Evolutionary conservation across 1,284 basidiomycete genomes (phyloP), one percentile per base, ranked within the genome.

Genomic region (Apiotrichum gracile): DNA sequence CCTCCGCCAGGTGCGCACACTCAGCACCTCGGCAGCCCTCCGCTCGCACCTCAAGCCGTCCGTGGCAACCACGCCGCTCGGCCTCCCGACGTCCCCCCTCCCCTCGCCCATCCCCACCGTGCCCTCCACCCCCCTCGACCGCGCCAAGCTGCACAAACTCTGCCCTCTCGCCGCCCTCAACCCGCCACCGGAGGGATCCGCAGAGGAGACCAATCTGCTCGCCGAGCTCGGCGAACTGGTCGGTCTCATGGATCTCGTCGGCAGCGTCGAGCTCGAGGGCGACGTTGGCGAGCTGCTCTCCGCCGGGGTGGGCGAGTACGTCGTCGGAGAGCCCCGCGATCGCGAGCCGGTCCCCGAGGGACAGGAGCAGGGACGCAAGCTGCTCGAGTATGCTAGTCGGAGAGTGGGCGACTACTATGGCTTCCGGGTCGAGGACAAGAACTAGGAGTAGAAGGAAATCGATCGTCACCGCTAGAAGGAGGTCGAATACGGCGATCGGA

Each of bases 231-330:
- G 54, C 41, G 54, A 61, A 31, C 60, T 61, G 27, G 46, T 61
- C 21, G 54, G 57, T 5, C 54, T 61, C n/a, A 61, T 61, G 60
- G 60, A 61, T n/a, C 49, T 58, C 29, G 60, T 61, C 12, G 33
- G 27, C 41, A 38, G 33, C 5, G 60, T 61, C 10, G 33, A 56
- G 43, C 40, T 61, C 16, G 37, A 38, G 14, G 34, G 31, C n/a
- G 54, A 48, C 34, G 53, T 57, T 19, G 52, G 43, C 21, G 42
- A 24, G 21, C 52, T 60, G 12, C 49, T 57, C 7, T 50, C 46
- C 6, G 49, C 41, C 9, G 52, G 52, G 26, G 42, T 52, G 13
- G 51, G 51, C 44, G 52, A 56, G 47, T 37, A 57, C 14, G 52
- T 50, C 16, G 41, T 57, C 21, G 37, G 22, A n/a, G 34, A 39